Base-by-base conservation (phyloP, 106 monocot genomes). In the Dioscorea alata region DNA sequence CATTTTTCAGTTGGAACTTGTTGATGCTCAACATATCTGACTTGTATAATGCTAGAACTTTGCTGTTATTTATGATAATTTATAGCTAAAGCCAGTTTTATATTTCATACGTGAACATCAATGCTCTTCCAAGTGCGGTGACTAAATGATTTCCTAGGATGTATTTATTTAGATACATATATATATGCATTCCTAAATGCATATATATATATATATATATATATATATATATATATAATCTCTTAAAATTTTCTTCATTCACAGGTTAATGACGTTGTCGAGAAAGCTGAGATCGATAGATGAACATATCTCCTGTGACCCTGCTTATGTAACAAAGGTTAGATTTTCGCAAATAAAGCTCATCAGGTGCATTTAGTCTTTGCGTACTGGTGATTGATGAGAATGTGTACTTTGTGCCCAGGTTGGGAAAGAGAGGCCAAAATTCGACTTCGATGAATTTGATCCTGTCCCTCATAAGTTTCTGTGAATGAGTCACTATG, bases 301-400 rank as follows among this genome's bases (percentile, higher is more conserved):
- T 68, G 97, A 92, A 59, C 82, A 93, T 2, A 76, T 93, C 25
- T 87, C 92, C 5, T 99, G 83, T 68, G 92, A 99, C 83, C 89
- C 92, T 71, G 68, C 80, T 17, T 99, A 99, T 81, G 31, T 90
- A 9, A 48, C 76, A 31, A 97, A 90, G 92, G 92, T 99, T 15
- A 69, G 72, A 28, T 49, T 31, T 57, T 3, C 42, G 6, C 6
- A 0, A 42, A 42, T 28, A 28, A 28, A 28, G 28, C 28, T 42
- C 42, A 42, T 5, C 20, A 50, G 49, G 23, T 60, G 42, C 42
- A 42, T 32, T 33, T n/a, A 15, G 25, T 4, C 24, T 72, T 35
- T 59, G 2, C 31, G 8, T 54, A 15, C 42, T 12, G 19, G 6
- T 28, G 7, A 4, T 63, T 48, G 8, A 66, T 32, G 8, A 20